Evolutionary conservation across 2,329 filamentous ascomycete species (phyloP).

Genomic region (Cladophialophora yegresii): DNA sequence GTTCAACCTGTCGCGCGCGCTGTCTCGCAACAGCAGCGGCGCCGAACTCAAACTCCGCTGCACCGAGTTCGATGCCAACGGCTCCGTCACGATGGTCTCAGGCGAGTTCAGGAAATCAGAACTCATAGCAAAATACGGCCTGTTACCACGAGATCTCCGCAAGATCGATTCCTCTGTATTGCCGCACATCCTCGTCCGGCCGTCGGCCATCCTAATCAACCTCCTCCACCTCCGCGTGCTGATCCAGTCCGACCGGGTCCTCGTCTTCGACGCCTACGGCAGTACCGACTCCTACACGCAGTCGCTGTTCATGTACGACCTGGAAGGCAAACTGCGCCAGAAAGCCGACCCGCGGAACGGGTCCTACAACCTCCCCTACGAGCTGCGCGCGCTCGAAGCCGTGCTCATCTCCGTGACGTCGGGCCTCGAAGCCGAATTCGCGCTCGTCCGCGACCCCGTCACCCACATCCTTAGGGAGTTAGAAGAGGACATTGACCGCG

Average conservation of each 20-base stretch:
- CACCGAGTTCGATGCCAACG: conserved; percentile 91
- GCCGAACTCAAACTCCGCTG: conserved; percentile 80
- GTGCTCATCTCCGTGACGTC: conserved; percentile 91
- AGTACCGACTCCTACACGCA: conserved; percentile 93
- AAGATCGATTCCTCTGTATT: conserved; percentile 97
- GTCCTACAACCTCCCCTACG: conserved; percentile 69
- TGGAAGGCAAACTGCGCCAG: conserved; percentile 88
- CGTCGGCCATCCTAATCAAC: conserved; percentile 90
- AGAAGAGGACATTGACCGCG: conserved; percentile 93
- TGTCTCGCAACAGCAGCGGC: conserved; percentile 60
- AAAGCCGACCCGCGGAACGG: conserved; percentile 54
- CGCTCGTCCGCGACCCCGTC: conserved; percentile 88
- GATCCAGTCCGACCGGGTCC: conserved; percentile 90
- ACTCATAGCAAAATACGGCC: conserved; percentile 81
- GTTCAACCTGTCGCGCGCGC: conserved; percentile 69
- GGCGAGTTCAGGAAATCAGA: conserved; percentile 98
- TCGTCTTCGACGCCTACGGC: conserved; percentile 95
- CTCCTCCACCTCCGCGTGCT: conserved; percentile 93
- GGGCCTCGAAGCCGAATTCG: conserved; percentile 90
- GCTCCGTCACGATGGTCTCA: conserved; percentile 87
- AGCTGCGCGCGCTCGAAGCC: conserved; percentile 93
- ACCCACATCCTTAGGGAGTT: conserved; percentile 84
- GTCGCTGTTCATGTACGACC: conserved; percentile 95
- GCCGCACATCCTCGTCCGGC: conserved; percentile 91
- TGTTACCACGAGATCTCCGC: conserved; percentile 86